Conservation (phyloP, 208 protist genomes). For the Strigomonas culicis region DNA sequence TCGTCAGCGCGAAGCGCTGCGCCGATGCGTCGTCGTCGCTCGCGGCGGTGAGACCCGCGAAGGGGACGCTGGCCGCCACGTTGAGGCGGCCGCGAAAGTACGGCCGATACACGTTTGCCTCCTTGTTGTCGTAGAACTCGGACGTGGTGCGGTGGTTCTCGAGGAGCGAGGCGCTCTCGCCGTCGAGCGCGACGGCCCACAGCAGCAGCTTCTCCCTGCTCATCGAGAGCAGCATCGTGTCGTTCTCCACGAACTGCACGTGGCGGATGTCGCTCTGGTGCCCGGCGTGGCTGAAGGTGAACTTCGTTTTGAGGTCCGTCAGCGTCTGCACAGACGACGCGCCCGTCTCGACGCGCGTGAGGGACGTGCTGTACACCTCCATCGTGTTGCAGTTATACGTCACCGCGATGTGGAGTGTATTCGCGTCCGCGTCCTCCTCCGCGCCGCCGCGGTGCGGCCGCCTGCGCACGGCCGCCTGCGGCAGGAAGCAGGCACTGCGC, state of each 20-base stretch:
- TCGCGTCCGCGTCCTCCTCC: background rate
- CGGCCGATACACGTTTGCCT: constrained; percentile 55
- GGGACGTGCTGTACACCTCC: constrained; percentile 60
- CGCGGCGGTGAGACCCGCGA: constrained; percentile 8
- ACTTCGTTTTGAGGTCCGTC: constrained; percentile 53
- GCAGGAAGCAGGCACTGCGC: constrained; percentile 74
- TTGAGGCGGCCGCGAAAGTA: constrained; percentile 56
- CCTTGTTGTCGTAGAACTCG: constrained; percentile 75
- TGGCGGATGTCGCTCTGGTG: constrained; percentile 76
- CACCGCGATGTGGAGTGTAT: constrained; percentile 74
- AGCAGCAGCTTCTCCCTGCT: constrained; percentile 79
- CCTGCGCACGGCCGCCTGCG: constrained; percentile 14
- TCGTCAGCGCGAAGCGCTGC: background rate
- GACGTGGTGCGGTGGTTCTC: constrained; percentile 23
- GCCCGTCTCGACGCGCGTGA: constrained; percentile 47
- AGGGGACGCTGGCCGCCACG: constrained; percentile 39
- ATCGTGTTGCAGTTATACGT: constrained; percentile 84
- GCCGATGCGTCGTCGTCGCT: background rate
- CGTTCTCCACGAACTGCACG: constrained; percentile 77
- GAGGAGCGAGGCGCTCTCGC: constrained; percentile 23
- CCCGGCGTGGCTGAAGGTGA: constrained; percentile 50
- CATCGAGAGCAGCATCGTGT: constrained; percentile 73
- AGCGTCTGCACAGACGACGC: constrained; percentile 42
- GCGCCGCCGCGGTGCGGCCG: background rate
- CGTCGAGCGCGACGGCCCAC: constrained; percentile 57